Evolutionary conservation across 768 basidiomycete species (phyloP), one percentile per base, ranked within the genome.

Genomic region (Butyriboletus loyo): DNA sequence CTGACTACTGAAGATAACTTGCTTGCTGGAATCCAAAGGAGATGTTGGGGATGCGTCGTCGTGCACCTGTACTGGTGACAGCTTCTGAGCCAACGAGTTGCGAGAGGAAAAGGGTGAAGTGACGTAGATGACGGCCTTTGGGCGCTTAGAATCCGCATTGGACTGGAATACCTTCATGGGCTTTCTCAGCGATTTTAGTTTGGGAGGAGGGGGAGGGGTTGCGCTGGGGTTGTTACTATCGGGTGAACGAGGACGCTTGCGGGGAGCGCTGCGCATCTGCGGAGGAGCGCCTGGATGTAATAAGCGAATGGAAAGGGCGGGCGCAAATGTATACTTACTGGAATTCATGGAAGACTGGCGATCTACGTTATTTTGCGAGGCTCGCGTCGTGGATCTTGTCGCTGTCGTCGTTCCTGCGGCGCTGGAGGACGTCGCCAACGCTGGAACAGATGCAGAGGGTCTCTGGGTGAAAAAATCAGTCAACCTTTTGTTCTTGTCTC

Each of bases 1-100:
- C 64, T 85, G 81, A 57, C 85, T 87, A 42, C 83, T 86, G 21
- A 81, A 83, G 8, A 86, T 72, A 19, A 81, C 61, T 28, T 75
- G 65, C 63, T 38, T 55, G 52, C 46, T 66, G 63, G 50, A 53
- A 56, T 28, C 53, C 42, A 42, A 46, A 56, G 66, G 62, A 21
- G 59, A 67, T n/a, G 48, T 31, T 31, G 32, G 22, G 44, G 46
- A 43, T 38, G 47, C 28, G 21, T 17, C 39, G 22, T 31, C 48
- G 25, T 47, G 53, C 10, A 17, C 42, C 38, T 27, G 61, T 17
- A 5, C 53, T 25, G 21, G 49, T 31, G 42, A 54, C 27, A 40
- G 8, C 28, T 24, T 42, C 45, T 28, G 53, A 35, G 54, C 72
- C 25, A 73, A 48, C 65, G 66, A 43, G 72, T 78, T 65, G 76